Conservation (phyloP, 164 flowering plant genomes). For the Echeveria elegans region DNA sequence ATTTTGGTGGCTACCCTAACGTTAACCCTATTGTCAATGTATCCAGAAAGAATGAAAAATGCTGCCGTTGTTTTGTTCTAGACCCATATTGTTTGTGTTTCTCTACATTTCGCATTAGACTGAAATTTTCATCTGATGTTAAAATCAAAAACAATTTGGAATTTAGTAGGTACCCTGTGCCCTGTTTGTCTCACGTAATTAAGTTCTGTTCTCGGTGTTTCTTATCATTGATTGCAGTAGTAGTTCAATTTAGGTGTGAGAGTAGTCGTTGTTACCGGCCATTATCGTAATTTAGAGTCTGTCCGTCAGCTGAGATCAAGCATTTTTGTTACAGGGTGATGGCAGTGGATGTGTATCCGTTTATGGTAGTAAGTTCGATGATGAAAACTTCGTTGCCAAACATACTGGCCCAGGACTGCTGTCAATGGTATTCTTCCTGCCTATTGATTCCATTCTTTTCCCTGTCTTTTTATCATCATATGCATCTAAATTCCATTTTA, state of each 20-base stretch:
- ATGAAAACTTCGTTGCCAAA: slow-evolving; percentile 88
- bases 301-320: background rate
- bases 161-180: too few species aligned
- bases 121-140: background rate
- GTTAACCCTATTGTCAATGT: background rate
- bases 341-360: slow-evolving; percentile 88
- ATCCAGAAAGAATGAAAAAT: too few species aligned
- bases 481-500: too few species aligned
- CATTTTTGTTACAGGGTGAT: slow-evolving; percentile 60
- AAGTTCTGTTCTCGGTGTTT: background rate
- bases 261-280: background rate
- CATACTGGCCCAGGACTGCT: slow-evolving; percentile 94
- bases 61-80: background rate
- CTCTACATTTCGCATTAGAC: background rate
- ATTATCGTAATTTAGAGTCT: too few species aligned
- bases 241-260: background rate
- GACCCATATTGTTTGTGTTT: background rate
- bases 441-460: background rate
- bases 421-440: slow-evolving; percentile 62
- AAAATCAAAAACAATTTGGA: background rate
- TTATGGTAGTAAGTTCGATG: slow-evolving; percentile 94
- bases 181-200: too few species aligned
- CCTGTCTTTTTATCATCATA: too few species aligned
- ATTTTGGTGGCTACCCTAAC: background rate
- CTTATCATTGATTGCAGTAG: background rate